Base-by-base conservation (phyloP, 2,329 filamentous ascomycete genomes). In the Penicillium palitans region DNA sequence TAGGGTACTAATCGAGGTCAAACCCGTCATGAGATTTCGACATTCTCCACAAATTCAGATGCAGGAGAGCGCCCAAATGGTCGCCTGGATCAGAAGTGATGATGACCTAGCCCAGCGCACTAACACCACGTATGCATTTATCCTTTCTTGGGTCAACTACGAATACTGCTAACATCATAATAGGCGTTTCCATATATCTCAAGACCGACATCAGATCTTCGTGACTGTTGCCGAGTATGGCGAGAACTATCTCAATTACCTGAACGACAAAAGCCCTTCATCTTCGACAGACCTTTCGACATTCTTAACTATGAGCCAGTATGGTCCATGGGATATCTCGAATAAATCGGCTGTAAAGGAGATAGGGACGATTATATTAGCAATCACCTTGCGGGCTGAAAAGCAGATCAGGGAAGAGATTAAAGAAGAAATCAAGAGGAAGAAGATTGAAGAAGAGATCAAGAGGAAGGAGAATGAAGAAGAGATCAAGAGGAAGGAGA, bases 271-370 rank as follows among this genome's bases (percentile, higher is more conserved):
- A n/a, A 6, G 12, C 0, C 19, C 42, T 45, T 15, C 21, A 7
- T 9, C 12, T 44, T 17, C 5, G 15, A 0, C n/a, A 2, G 42
- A n/a, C 17, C 0, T 1, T 10, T 12, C 21, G 2, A 2, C 15
- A 2, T 45, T 45, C 9, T 19, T 45, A 12, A 45, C 24, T 10
- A 27, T 29, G 17, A 1, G 19, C 6, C 25, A 45, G 6, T 45
- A 45, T 0, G 42, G 42, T 7, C 25, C 42, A 0, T 45, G 42
- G 42, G 9, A 45, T 29, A 45, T 5, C 9, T 12, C 9, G 17
- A 13, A 2, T 0, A 12, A 45, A 29, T 27, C 25, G 1, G 0
- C 2, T 10, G 3, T 45, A 2, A 4, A 13, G 8, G 9, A 29
- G 17, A n/a, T 45, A 13, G 25, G 42, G 42, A 2, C 17, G 5